Base-by-base conservation (phyloP, 2,329 filamentous ascomycete genomes). In the Triangularia setosa region DNA sequence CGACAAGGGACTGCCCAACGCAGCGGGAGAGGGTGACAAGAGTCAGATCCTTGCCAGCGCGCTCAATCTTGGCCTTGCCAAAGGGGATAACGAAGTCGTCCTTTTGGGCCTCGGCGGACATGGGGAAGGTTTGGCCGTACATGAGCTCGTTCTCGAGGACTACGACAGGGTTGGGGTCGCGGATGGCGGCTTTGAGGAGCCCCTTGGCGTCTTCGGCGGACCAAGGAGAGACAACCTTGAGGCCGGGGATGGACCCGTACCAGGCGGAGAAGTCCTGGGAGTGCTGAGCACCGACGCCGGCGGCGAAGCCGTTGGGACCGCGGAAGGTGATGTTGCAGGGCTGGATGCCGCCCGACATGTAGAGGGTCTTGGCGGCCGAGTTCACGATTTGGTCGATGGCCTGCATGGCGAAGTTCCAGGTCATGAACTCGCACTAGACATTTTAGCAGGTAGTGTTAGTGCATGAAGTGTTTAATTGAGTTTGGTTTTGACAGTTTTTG, bases 361-460 rank as follows among this genome's bases (percentile, higher is more conserved):
- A 99, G 76, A 99, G 94, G 64, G 95, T 99, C 87, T 99, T 99
- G 76, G 93, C 95, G 73, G 86, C 95, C 58, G 94, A 98, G 88
- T 99, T 99, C 87, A 99, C 93, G 77, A 99, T 92, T 80, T 99
- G 95, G 79, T 99, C 95, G 80, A 99, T 99, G 77, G 95, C 92
- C 84, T 99, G 95, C 95, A 99, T 99, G 79, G 95, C 94, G 78
- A 98, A 98, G 87, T 99, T 99, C 88, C 97, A 98, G 75, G 95
- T 99, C 95, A 99, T 99, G 86, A 99, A 99, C 84, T 99, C 95
- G 87, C 91, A 95, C 92, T 95, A 66, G 16, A 6, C 30, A 33
- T 33, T 33, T 9, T 11, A 33, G 9, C 16, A 27, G 28, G 4
- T 16, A 53, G 28, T 14, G 63, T 66, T 56, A 68, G 67, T 33